Base-by-base conservation (phyloP, 495 filamentous ascomycete genomes). In the Opeltia flavorubescens region DNA sequence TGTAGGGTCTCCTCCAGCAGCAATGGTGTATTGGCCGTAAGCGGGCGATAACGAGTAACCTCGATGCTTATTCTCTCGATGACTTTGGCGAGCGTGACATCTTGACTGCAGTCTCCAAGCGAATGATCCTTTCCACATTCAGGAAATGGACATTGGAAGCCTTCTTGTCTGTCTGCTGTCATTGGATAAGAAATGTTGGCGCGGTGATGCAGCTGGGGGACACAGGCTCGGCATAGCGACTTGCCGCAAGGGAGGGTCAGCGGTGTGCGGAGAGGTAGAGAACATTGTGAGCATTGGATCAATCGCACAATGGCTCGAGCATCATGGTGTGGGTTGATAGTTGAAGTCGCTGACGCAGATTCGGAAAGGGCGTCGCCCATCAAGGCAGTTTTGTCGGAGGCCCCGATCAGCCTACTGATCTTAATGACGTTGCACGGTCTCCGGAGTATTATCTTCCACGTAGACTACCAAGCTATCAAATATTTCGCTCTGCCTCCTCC, bases 241-340 rank as follows among this genome's bases (percentile, higher is more conserved):
- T 83, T 76, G 3, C 89, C 88, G 57, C 89, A 95, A 2, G 88
- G 88, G 15, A 95, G 66, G 3, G 84, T 84, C 35, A 84, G 66
- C 11, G 89, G 86, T 0, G 71, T 66, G 25, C 62, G 69, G 2
- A 89, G 66, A 2, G 81, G 84, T 12, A 63, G 66, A 9, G 82
- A 84, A 59, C 89, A 95, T 51, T 72, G 63, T 18, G 71, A 67
- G 59, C 88, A 95, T 60, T 89, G 84, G 15, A 88, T 65, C 24
- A 86, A 62, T 28, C 76, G 77, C 51, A 89, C 64, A 36, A 93
- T 71, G 33, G 72, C 61, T 48, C 79, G 59, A 13, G 72, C 70
- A 57, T 75, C 66, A 42, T 59, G 52, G 48, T 71, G 66, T 23
- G 69, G 62, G 54, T 66, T 59, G 33, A 74, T 59, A 20, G 57